Base-by-base conservation (phyloP, 208 protist species). In the Leishmania major region DNA sequence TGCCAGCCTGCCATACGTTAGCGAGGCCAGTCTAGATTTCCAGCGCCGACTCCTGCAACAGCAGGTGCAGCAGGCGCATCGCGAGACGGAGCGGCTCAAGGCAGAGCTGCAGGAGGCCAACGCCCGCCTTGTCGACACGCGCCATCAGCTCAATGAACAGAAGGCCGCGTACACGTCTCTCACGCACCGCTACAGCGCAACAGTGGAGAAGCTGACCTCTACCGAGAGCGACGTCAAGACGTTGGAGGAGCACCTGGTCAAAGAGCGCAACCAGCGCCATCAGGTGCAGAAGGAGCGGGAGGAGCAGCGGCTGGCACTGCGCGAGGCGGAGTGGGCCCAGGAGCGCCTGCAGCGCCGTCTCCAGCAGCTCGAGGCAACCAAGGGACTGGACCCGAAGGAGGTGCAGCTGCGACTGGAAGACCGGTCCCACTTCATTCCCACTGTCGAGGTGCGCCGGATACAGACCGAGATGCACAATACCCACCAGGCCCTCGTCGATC, bases 321-420 rank as follows among this genome's bases (percentile, higher is more conserved):
- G 83, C 0, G 89, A 92, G 75, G 59, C 79, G 31, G 70, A 87
- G 64, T 87, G 85, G 88, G 84, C 86, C 53, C 43, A 83, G 19
- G 89, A 90, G 43, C 79, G 80, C 25, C 87, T 94, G 78, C 88
- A 89, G 71, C 84, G 83, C 7, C 79, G 82, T 25, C 79, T 94
- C 57, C 71, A 85, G 79, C 86, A 91, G 51, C 83, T 89, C 17
- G 87, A 91, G 59, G 84, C 86, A 2, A 81, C 84, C 64, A 86
- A 80, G 15, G 88, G 88, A 7, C 81, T 96, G 45, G 91, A 93
- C 75, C 89, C 83, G 49, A 87, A 84, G 28, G 87, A 93, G 81
- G 90, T 96, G 31, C 89, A 94, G 81, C 89, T 85, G 28, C 78
- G 90, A 57, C 83, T 96, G 45, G 84, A 87, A 28, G 93, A 96